Evolutionary conservation across 768 basidiomycete genomes (phyloP).

Genomic region (Thelephora aurantiotincta): DNA sequence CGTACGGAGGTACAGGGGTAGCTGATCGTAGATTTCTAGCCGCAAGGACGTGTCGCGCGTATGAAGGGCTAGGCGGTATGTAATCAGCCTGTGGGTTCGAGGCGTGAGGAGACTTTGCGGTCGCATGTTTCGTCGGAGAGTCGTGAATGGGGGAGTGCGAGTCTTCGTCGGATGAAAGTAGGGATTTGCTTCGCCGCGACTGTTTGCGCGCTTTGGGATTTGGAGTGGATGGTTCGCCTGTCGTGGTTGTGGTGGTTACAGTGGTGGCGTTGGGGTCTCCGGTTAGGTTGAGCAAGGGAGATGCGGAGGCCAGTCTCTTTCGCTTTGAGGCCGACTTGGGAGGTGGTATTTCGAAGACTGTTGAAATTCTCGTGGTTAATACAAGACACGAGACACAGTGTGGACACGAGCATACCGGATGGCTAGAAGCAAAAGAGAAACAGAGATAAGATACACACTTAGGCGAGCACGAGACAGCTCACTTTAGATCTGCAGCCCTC

Average conservation of each 20-base stretch:
- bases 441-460: constrained; percentile 9
- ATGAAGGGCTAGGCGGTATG: constrained; percentile 21
- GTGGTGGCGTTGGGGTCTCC: constrained; percentile 4
- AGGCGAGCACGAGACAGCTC: constrained; percentile 13
- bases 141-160: constrained; percentile 9
- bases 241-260: constrained; percentile 13
- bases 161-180: too few species aligned
- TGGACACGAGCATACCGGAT: constrained; percentile 5
- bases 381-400: constrained; percentile 14
- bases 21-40: constrained; percentile 24
- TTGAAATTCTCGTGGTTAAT: constrained; percentile 5
- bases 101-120: constrained; percentile 26
- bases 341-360: constrained; percentile 3
- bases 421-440: constrained; percentile 1
- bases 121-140: constrained; percentile 15
- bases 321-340: constrained; percentile 18
- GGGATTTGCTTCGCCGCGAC: constrained; percentile 8
- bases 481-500: constrained; percentile 16
- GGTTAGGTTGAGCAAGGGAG: neutral
- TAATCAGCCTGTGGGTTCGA: constrained; percentile 36
- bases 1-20: constrained; percentile 45
- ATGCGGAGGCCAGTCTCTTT: constrained; percentile 19
- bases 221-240: constrained; percentile 29
- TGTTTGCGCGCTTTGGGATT: constrained; percentile 52
- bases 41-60: constrained; percentile 12